phyloP scores from a whole-genome alignment of 192 early-diverging fungal species.

The Coemansia sp. region DNA sequence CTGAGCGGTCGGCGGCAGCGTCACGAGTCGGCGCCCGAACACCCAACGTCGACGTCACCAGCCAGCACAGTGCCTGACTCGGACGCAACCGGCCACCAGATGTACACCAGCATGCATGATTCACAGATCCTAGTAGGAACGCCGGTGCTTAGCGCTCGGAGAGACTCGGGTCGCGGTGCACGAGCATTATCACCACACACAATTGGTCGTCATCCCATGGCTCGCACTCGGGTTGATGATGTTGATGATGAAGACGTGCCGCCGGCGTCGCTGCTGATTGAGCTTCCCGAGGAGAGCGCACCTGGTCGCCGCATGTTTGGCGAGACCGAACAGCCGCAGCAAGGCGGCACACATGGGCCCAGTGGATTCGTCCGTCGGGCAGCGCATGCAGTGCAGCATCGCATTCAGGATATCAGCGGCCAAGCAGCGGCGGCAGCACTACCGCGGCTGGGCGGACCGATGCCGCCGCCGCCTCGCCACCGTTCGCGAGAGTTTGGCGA shows the following conservation, averaged over 20 bases:
- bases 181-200: neutral
- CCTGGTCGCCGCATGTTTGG: neutral
- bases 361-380: conserved; percentile 43
- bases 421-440: conserved; percentile 25
- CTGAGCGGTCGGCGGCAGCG: conserved; percentile 40
- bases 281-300: conserved; percentile 13
- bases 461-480: conserved; percentile 36
- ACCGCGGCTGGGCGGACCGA: conserved; percentile 29
- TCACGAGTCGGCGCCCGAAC: conserved; percentile 17
- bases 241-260: conserved; percentile 34
- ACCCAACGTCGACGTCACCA: conserved; percentile 14
- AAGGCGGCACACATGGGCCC: neutral
- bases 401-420: conserved; percentile 44
- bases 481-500: conserved; percentile 25
- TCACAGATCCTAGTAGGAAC: conserved; percentile 18
- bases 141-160: conserved; percentile 14
- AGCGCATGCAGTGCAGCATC: conserved; percentile 37
- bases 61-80: conserved; percentile 20
- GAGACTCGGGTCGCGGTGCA: conserved; percentile 6
- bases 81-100: conserved; percentile 7
- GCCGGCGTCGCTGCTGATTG: conserved; percentile 42
- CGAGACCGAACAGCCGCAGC: neutral
- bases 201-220: neutral
- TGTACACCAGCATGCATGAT: conserved; percentile 18
- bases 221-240: neutral